Evolutionary conservation across 176 grass and related monocot species (phyloP).

Genomic region (Oryza australiensis): DNA sequence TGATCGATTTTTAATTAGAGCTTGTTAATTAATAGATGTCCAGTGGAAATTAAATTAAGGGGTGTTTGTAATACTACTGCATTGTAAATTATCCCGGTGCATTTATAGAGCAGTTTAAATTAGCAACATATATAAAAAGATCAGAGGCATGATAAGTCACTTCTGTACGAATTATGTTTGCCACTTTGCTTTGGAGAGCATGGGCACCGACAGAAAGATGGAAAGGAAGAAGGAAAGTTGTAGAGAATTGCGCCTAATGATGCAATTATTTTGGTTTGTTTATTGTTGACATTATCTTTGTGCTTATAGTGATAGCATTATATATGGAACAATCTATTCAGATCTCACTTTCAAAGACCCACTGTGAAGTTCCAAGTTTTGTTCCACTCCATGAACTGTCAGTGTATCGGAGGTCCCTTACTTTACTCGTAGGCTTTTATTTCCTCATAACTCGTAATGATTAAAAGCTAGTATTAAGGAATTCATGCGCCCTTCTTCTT

Average conservation of each 20-base stretch:
- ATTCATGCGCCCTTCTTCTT: neutral
- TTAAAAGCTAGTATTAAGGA: conserved; percentile 5
- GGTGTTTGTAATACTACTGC: conserved; percentile 18
- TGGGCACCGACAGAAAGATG: conserved; percentile 36
- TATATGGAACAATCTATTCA: neutral
- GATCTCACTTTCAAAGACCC: conserved; percentile 24
- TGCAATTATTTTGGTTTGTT: neutral
- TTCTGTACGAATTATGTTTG: neutral
- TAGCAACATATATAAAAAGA: conserved; percentile 7
- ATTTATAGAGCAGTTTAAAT: conserved; percentile 32
- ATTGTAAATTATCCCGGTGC: conserved; percentile 53
- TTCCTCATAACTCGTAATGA: neutral
- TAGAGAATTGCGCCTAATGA: neutral
- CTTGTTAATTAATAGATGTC: conserved; percentile 9
- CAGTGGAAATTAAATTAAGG: neutral
- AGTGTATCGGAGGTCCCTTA: conserved; percentile 2
- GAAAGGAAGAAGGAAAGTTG: neutral
- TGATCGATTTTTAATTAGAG: conserved; percentile 2
- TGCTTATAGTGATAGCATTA: neutral
- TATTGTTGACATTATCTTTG: neutral
- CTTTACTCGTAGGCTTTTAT: neutral
- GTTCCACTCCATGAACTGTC: conserved; percentile 12
- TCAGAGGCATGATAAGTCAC: neutral
- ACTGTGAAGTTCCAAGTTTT: conserved; percentile 23
- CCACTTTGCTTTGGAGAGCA: conserved; percentile 17